Evolutionary conservation across 2,329 filamentous ascomycete species (phyloP), one percentile per base, ranked within the genome.

Genomic region (Neonectria neomacrospora): DNA sequence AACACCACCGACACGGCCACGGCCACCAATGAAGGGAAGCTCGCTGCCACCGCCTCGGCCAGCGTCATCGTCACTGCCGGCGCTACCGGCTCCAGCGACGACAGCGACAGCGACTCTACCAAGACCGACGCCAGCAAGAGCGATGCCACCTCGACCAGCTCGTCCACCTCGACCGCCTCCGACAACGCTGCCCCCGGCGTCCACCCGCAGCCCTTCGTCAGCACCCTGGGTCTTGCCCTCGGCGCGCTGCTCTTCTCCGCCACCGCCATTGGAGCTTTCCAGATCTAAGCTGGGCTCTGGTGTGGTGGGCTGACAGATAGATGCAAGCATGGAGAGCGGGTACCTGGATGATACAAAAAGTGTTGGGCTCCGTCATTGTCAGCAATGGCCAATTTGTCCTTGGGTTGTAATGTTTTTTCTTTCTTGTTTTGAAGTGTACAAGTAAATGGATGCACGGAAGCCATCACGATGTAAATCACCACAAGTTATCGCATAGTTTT

Each of bases 241-340:
- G 77, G 77, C 2, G 77, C 76, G 5, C 67, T 80, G 54, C 73
- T 80, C 26, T 70, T 80, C 61, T 79, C 77, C 5, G 78, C 78
- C 22, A 64, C 72, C 18, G 64, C 67, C 52, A 54, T 71, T 18
- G 72, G 72, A 44, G 70, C 68, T 56, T 64, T 74, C 66, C 68
- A 72, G 64, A 56, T 74, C 34, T 74, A 69, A 67, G 68, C 23
- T 20, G 16, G 6, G 11, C 23, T 11, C 20, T n/a, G 23, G 10
- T 51, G 23, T 28, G 44, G 37, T 48, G 30, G 22, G 16, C 16
- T 9, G n/a, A 18, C 41, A 10, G 37, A 9, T n/a, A n/a, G n/a
- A n/a, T 48, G 12, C 53, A 53, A 47, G 59, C 42, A 37, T 32
- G 48, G 26, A 26, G 39, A 23, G 45, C 28, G 47, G n/a, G n/a